Evolutionary conservation across 331 rosid genomes (phyloP), one percentile per base, ranked within the genome.

Genomic region (Erythrophleum ivorense): DNA sequence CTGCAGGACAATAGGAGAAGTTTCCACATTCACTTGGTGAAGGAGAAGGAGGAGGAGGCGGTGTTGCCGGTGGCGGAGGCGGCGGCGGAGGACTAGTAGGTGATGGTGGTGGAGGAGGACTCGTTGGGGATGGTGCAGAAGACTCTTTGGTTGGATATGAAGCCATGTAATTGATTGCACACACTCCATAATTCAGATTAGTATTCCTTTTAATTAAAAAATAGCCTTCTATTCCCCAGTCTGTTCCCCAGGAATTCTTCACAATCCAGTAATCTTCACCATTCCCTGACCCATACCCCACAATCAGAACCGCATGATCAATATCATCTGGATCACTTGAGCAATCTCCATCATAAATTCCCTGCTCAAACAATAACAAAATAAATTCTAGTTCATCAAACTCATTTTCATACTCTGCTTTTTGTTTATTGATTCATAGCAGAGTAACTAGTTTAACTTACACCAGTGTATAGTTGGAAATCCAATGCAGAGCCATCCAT

Each of bases 161-260:
- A 36, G 93, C 94, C 97, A 82, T 84, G 81, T 84, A 88, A 71
- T 88, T 89, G 38, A 93, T 88, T 34, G 94, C 94, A 85, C 97
- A 93, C 0, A 86, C 92, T n/a, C 97, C 97, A 80, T 88, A 87
- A 16, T 53, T 3, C 53, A 91, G 68, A 78, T 84, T 16, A 36
- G 88, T 89, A 31, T 91, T 91, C 81, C 97, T 93, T 87, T 36
- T 93, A 0, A 93, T 86, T 75, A 85, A 86, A 71, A 93, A 58
- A 84, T 91, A 93, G 15, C 97, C 97, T 10, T 89, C 88, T 0
- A 93, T 33, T 69, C 97, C 97, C 97, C 97, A 93, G 12, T 34
- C 48, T 68, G 93, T 88, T 66, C 97, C 97, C 97, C 97, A 93
- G 1, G 97, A 93, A 84, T 93, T 93, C 83, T 93, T 93, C 24